Evolutionary conservation across 2,329 filamentous ascomycete species (phyloP), one percentile per base, ranked within the genome.

Genomic region (Calonectria crousiana): DNA sequence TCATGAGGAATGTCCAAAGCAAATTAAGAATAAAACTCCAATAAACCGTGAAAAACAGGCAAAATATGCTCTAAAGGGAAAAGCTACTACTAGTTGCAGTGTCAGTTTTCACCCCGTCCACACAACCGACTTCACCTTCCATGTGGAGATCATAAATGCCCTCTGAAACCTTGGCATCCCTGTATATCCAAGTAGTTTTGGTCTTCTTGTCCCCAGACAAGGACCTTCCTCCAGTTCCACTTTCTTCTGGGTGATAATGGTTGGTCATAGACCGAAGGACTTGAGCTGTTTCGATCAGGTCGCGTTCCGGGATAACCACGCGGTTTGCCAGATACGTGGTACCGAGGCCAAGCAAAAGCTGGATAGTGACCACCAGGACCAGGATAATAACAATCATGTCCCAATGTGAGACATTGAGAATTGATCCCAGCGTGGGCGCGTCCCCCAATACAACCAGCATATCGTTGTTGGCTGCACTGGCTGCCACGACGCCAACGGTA

Each of bases 401-500:
- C 84, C 84, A 85, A 23, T 82, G 76, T 2, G 77, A 79, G 26
- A 86, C 81, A 0, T 83, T 79, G 8, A 86, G 75, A 26, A 74
- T 72, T 49, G 83, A 80, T 1, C 83, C 84, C 44, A 80, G 80
- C 62, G 81, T 72, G 0, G 85, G 85, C 60, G 79, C 75, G 28
- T 79, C 69, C 3, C 85, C 85, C 0, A 74, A 69, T 1, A 81
- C 74, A 3, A 74, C 44, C 20, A 85, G 26, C 30, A 75, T 68
- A 2, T 73, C 36, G 75, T 85, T 84, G 44, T 65, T 79, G 71
- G 83, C 78, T 0, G 84, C 83, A 4, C 81, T 81, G 23, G 83
- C 76, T 52, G 81, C 83, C 1, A 86, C 73, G 9, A 85, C 83
- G 2, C 85, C 85, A 0, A 84, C 78, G 4, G 84, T 79, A 67